Evolutionary conservation across 768 basidiomycete species (phyloP).

Genomic region (Strobilomyces dryophilus): DNA sequence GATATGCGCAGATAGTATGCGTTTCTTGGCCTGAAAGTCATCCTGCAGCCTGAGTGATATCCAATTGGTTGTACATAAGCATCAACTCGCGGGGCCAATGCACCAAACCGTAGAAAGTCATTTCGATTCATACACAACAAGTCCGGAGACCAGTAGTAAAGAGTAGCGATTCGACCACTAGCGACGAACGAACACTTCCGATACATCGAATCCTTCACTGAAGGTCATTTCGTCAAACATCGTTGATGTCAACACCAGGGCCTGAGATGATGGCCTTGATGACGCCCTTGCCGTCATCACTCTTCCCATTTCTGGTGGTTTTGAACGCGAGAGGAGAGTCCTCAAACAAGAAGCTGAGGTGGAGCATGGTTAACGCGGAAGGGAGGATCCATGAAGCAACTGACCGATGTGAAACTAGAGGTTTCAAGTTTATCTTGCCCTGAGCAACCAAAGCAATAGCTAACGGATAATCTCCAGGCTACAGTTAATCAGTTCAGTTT

Average conservation of each 20-base stretch:
- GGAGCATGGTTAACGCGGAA: neutral
- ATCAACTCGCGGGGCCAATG: too few species aligned
- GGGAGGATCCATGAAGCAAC: conserved; percentile 9
- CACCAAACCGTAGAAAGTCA: too few species aligned
- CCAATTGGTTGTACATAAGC: too few species aligned
- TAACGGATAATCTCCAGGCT: conserved; percentile 83
- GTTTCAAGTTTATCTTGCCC: conserved; percentile 82
- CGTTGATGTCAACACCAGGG: conserved; percentile 53
- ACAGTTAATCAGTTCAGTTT: conserved; percentile 4
- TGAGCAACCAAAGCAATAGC: conserved; percentile 80
- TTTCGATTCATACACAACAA: too few species aligned
- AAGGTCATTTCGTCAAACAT: conserved; percentile 28
- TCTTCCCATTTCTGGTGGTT: conserved; percentile 74
- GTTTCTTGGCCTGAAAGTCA: conserved; percentile 72
- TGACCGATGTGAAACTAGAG: conserved; percentile 85
- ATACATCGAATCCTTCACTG: too few species aligned
- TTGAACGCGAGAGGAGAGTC: conserved; percentile 79
- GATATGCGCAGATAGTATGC: conserved; percentile 82
- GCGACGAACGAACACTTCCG: too few species aligned
- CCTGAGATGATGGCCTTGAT: conserved; percentile 91
- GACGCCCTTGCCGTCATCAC: conserved; percentile 79
- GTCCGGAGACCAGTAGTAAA: too few species aligned
- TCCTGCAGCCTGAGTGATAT: conserved; percentile 20
- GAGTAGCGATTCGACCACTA: too few species aligned
- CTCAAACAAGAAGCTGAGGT: conserved; percentile 63